Percentiles rank a stretch among this genome's conserved stretches.
These are phyloP conservation scores for Saccharomyces hybrid DNA, from an alignment of 1,139 yeast genomes.

Conservation along the genomic window DNA sequence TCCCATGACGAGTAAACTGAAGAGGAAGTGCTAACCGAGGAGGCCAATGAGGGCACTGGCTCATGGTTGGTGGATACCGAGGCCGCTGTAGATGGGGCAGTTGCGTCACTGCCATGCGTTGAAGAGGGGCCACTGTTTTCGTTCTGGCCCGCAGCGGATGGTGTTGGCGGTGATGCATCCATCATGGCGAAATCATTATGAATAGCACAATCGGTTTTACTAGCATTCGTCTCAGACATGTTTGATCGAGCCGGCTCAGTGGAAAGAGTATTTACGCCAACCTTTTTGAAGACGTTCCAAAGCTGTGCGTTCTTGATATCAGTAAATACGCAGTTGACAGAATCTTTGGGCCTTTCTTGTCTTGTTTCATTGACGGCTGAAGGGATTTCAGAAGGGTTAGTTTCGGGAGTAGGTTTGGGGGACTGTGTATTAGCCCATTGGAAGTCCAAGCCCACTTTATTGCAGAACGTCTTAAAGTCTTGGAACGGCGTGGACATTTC, in stretches of 20 bases:
- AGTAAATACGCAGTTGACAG: neutral
- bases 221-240: neutral
- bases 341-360: neutral
- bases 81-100: neutral
- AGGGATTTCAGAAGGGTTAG: too few relatives aligned
- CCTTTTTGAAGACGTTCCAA: neutral
- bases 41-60: neutral
- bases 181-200: neutral
- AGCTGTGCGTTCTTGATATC: neutral
- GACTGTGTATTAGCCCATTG: neutral
- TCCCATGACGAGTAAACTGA: neutral
- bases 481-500: neutral
- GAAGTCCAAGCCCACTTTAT: neutral
- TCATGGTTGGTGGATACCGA: neutral
- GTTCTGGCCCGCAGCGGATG: neutral
- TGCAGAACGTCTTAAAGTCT: neutral
- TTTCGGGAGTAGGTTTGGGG: too few relatives aligned
- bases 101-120: neutral
- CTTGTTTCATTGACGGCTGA: neutral
- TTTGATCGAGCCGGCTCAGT: neutral
- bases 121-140: neutral
- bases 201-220: neutral
- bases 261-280: neutral
- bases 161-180: neutral
- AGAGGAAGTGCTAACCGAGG: neutral